Conservation (phyloP, 306 rosid species). For the Cercis canadensis region DNA sequence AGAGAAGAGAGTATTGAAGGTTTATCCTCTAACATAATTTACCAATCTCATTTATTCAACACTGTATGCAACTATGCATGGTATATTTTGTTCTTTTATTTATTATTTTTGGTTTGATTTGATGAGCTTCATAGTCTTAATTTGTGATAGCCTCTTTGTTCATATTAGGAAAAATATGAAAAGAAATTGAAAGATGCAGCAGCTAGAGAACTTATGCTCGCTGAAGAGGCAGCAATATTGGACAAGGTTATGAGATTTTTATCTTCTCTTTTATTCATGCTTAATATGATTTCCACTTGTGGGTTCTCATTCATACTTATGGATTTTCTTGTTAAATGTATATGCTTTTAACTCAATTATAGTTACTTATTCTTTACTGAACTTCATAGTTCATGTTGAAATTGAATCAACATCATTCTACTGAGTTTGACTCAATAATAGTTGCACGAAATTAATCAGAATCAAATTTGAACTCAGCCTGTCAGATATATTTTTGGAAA, state of each 20-base stretch:
- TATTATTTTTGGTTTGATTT: constrained; percentile 16
- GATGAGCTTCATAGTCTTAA: constrained; percentile 33
- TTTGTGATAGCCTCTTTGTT: constrained; percentile 20
- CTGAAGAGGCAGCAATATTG: constrained; percentile 90
- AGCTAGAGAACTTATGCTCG: constrained; percentile 85
- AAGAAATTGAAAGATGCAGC: constrained; percentile 89
- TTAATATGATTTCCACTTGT: constrained; percentile 11
- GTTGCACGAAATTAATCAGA: constrained; percentile 31
- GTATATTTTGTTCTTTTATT: constrained; percentile 23
- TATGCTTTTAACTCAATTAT: constrained; percentile 30
- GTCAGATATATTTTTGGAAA: constrained; percentile 17
- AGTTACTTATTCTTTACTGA: constrained; percentile 32
- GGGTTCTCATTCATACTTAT: constrained; percentile 1
- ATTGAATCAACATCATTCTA: constrained; percentile 9
- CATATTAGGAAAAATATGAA: constrained; percentile 75
- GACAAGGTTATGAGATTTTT: constrained; percentile 66
- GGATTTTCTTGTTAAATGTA: constrained; percentile 29
- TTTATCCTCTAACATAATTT: constrained; percentile 38
- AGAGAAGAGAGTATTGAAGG: constrained; percentile 80
- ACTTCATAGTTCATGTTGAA: constrained; percentile 26
- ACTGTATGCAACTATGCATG: constrained; percentile 23
- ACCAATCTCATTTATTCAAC: constrained; percentile 29
- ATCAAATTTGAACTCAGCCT: constrained; percentile 35
- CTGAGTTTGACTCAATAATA: constrained; percentile 29
- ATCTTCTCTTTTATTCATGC: constrained; percentile 21